Percentiles rank a stretch among this genome's conserved stretches.
Conservation (phyloP, 2,329 filamentous ascomycete genomes). For the Teratosphaeriaceae sp. region DNA sequence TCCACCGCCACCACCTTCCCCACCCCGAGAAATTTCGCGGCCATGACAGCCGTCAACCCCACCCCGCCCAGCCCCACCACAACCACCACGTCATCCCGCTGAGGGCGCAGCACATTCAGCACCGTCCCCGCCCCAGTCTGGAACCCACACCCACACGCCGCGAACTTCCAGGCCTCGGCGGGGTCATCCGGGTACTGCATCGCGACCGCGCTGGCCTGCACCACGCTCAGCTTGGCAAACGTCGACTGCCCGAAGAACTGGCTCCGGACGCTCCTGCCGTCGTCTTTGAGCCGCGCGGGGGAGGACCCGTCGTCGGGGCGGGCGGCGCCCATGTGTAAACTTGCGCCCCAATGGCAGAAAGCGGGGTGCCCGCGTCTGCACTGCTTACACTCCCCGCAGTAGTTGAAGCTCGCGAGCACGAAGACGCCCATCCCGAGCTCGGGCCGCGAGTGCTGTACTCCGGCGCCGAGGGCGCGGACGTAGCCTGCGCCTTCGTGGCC, state of each 20-base stretch:
- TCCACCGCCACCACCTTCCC: constrained; percentile 26
- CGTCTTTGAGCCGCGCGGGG: constrained; percentile 5
- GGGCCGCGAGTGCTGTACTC: constrained; percentile 8
- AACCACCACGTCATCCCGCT: constrained; percentile 9
- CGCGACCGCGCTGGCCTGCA: constrained; percentile 11
- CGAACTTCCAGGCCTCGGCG: constrained; percentile 15
- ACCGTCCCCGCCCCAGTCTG: constrained; percentile 20
- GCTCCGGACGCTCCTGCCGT: constrained; percentile 10
- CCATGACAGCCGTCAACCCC: constrained; percentile 16
- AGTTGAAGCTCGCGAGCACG: constrained; percentile 13
- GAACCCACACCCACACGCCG: constrained; percentile 17
- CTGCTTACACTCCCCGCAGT: constrained; percentile 12
- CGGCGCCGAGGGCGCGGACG: constrained; percentile 8
- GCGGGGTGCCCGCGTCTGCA: constrained; percentile 10
- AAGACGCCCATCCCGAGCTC: constrained; percentile 14
- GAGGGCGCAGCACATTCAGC: constrained; percentile 14
- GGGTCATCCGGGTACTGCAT: constrained; percentile 18
- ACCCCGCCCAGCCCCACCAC: constrained; percentile 18
- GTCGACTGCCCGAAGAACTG: constrained; percentile 18
- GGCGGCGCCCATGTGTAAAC: constrained; percentile 13
- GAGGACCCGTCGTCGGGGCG: constrained; percentile 5
- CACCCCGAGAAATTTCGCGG: constrained; percentile 9
- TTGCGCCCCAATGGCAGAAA: constrained; percentile 12
- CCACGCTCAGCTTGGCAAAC: constrained; percentile 10
- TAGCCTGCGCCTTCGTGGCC: constrained; percentile 20